These are phyloP conservation scores for Myxozyma melibiosi DNA, from an alignment of 805 yeast genomes.

Conservation along the genomic window DNA sequence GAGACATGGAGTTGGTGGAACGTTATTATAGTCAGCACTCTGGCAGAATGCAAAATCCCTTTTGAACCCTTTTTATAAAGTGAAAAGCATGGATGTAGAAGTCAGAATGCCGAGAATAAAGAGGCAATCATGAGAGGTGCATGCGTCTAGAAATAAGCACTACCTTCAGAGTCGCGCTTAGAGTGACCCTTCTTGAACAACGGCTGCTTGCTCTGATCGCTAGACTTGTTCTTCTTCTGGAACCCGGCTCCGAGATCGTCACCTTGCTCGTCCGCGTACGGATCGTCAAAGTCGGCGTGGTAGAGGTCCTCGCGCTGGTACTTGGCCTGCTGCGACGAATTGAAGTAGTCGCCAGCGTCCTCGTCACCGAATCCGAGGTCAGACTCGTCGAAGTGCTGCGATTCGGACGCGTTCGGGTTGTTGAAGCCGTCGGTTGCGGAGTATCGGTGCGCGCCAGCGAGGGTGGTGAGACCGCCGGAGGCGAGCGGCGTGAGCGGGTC, in stretches of 20 bases:
- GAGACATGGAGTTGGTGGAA: too few species aligned
- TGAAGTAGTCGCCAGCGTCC: neutral
- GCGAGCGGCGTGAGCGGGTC: slow-evolving; percentile 14
- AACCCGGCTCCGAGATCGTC: slow-evolving; percentile 1
- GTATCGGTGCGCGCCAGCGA: slow-evolving; percentile 1
- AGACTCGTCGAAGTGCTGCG: neutral
- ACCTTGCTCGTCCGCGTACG: neutral
- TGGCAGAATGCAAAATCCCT: too few species aligned
- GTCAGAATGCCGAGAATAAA: too few species aligned
- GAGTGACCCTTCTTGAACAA: slow-evolving; percentile 2
- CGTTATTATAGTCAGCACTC: too few species aligned
- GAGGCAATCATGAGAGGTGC: too few species aligned
- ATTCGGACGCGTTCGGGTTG: neutral
- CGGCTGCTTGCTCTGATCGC: neutral
- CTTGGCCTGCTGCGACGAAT: too few species aligned
- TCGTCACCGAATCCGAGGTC: neutral
- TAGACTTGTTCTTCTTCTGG: neutral
- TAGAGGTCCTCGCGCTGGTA: slow-evolving; percentile 7
- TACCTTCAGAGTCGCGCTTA: slow-evolving; percentile 10
- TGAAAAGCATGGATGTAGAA: too few species aligned
- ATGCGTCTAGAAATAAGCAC: slow-evolving; percentile 1
- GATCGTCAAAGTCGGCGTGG: slow-evolving; percentile 5
- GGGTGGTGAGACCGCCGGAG: slow-evolving; percentile 3
- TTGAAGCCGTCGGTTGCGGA: slow-evolving; percentile 2
- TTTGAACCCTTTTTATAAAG: too few species aligned